Conservation (phyloP, 2,329 filamentous ascomycete genomes). For the Arthrobotrys iridis region DNA sequence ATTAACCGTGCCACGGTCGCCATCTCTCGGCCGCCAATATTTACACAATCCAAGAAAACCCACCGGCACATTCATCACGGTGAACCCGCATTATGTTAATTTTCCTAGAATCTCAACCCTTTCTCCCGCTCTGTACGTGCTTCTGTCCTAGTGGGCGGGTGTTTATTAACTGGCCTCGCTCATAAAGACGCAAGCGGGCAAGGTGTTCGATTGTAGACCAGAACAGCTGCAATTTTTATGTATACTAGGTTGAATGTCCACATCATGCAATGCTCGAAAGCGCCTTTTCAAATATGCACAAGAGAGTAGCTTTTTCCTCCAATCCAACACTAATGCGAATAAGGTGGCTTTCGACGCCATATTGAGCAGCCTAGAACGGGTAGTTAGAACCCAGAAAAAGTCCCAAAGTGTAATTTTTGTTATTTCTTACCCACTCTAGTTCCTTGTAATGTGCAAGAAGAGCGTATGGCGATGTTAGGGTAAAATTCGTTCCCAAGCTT, state of each 20-base stretch:
- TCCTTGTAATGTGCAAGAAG: slow-evolving; percentile 91
- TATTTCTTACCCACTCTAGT: slow-evolving; percentile 77
- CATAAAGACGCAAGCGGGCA: neutral
- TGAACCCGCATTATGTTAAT: neutral
- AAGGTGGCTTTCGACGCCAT: slow-evolving; percentile 81
- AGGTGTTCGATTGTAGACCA: neutral
- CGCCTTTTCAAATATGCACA: slow-evolving; percentile 31
- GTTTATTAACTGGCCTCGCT: neutral
- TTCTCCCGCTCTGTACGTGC: neutral
- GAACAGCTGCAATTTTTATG: neutral
- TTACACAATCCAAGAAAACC: neutral
- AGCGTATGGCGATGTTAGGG: slow-evolving; percentile 88
- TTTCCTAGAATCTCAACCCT: too few species aligned
- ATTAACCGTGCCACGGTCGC: too few species aligned
- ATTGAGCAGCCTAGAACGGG: slow-evolving; percentile 70
- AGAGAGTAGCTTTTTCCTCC: slow-evolving; percentile 69
- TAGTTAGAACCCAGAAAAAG: slow-evolving; percentile 49
- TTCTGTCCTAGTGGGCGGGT: neutral
- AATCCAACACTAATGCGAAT: slow-evolving; percentile 89
- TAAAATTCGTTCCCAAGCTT: slow-evolving; percentile 96
- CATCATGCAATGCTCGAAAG: slow-evolving; percentile 3
- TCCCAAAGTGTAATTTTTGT: neutral
- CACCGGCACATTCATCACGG: neutral
- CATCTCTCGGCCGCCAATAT: too few species aligned
- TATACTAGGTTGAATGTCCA: neutral